These are phyloP conservation scores for Dendrocalamus latiflorus DNA, from an alignment of 202 grass and related monocot species.

Conservation along the genomic window DNA sequence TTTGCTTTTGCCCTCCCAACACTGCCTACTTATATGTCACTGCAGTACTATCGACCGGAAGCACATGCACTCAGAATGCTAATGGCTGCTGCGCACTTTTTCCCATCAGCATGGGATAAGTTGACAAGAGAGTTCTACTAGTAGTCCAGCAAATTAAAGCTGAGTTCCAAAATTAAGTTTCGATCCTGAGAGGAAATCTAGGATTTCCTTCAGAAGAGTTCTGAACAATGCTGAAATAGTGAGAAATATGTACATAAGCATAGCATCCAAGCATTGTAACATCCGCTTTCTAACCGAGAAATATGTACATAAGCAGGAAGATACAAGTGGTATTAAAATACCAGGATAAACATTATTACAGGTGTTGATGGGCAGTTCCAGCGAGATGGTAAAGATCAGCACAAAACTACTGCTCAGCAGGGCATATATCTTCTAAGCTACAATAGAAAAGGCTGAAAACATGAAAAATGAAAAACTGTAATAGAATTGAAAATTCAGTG, in stretches of 20 bases:
- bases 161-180: too few species aligned
- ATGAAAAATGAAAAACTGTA: background rate
- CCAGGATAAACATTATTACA: background rate
- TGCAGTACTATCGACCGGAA: too few species aligned
- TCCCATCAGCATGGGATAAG: too few species aligned
- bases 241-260: too few species aligned
- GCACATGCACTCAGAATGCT: too few species aligned
- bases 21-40: too few species aligned
- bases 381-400: background rate
- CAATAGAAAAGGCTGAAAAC: background rate
- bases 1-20: too few species aligned
- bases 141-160: too few species aligned
- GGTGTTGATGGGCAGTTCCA: background rate
- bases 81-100: too few species aligned
- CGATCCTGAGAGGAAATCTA: too few species aligned
- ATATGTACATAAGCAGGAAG: background rate
- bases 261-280: background rate
- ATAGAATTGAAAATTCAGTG: background rate
- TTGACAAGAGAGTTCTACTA: too few species aligned
- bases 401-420: constrained; percentile 33
- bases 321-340: background rate
- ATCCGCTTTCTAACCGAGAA: background rate
- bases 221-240: background rate
- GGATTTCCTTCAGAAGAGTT: background rate
- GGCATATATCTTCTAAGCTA: constrained; percentile 82